Evolutionary conservation across 257 asterid genomes (phyloP), one percentile per base, ranked within the genome.

Genomic region (Ligustrum vulgare): DNA sequence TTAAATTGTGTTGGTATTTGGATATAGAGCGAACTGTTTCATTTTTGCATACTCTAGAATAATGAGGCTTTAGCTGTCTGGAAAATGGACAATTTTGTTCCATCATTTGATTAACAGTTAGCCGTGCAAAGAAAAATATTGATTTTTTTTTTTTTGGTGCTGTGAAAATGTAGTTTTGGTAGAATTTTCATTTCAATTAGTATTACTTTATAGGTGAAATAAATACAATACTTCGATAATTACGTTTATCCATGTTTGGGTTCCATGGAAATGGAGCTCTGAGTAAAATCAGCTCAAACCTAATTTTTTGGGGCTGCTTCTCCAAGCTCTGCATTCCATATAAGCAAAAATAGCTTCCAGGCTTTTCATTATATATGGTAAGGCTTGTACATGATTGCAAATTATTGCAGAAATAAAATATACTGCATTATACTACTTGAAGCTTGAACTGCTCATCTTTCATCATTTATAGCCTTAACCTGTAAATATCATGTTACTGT

Each of bases 1-100:
- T 28, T 70, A 11, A 33, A 71, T 8, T 67, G 28, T 43, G 41
- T 49, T 43, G 47, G 65, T 37, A 58, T 49, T 32, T 51, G 2
- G 5, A 18, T 72, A 65, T 77, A 63, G 69, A 70, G 62, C 31
- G 51, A 8, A 79, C 39, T 15, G 33, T 49, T 70, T 43, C 58
- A 5, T 43, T n/a, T 64, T 69, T 47, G 77, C 71, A 62, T 32
- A 45, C 8, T 74, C 31, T n/a, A 64, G 33, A 49, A 16, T 72
- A 4, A 2, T 72, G 64, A n/a, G 62, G 71, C 76, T 62, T 70
- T 49, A 35, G 64, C 15, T 66, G 35, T 43, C 37, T 72, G 22
- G 67, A 12, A 22, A 65, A 39, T 16, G 62, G 67, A 20, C 47
- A 39, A 10, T 37, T 63, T 5, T 73, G 36, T 39, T 36, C 72